Percentiles rank a stretch among this genome's conserved stretches.
phyloP scores from a whole-genome alignment of 768 basidiomycete genomes.

The Fistulinella prunicolor region DNA sequence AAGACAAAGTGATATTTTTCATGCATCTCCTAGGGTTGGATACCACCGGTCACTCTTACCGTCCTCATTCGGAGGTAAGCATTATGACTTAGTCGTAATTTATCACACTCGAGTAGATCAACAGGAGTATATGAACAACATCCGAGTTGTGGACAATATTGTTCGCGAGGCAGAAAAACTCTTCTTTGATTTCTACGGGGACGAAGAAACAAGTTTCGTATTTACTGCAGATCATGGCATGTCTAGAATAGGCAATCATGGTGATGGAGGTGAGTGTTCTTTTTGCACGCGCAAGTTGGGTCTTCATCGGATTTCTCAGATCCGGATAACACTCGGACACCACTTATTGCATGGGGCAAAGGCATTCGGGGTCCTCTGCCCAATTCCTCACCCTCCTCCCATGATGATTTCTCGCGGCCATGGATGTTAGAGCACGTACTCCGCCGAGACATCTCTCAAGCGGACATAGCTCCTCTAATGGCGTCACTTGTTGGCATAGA shows the following conservation, averaged over 20 bases:
- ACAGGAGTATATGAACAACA: slow-evolving; percentile 85
- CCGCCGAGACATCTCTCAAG: slow-evolving; percentile 78
- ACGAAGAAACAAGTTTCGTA: slow-evolving; percentile 68
- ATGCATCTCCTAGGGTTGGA: slow-evolving; percentile 82
- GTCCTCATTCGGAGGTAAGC: slow-evolving; percentile 71
- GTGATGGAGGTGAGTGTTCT: slow-evolving; percentile 66
- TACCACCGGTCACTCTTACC: slow-evolving; percentile 83
- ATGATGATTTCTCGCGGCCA: slow-evolving; percentile 64
- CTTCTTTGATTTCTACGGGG: slow-evolving; percentile 60
- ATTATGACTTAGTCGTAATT: background rate
- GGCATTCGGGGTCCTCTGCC: slow-evolving; percentile 70
- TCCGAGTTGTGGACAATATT: slow-evolving; percentile 73
- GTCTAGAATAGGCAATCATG: slow-evolving; percentile 86
- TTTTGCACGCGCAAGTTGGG: background rate
- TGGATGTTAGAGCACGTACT: slow-evolving; percentile 60
- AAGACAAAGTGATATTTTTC: slow-evolving; percentile 71
- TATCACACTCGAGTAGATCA: background rate
- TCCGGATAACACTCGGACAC: slow-evolving; percentile 85
- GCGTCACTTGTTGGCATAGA: slow-evolving; percentile 65
- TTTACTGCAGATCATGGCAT: slow-evolving; percentile 92
- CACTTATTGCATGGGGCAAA: slow-evolving; percentile 78
- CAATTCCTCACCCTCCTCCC: slow-evolving; percentile 52
- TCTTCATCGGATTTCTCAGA: slow-evolving; percentile 41
- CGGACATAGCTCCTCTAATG: slow-evolving; percentile 79
- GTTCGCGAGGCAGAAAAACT: slow-evolving; percentile 64